Evolutionary conservation across 108 stramenopile genomes (phyloP).

Genomic region (Bacterosira constricta): DNA sequence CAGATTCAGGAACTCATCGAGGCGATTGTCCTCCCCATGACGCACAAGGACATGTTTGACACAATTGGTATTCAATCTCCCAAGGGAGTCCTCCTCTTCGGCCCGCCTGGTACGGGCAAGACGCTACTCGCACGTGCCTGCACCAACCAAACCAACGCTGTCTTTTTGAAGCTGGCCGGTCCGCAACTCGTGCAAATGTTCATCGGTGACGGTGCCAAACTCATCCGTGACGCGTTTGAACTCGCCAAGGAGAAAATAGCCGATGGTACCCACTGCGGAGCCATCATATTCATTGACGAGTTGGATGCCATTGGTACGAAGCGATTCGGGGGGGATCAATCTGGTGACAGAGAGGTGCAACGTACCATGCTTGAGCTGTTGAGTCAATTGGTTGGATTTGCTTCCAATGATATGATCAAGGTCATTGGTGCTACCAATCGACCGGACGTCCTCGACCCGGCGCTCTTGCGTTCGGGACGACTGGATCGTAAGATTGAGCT

Average conservation of each 20-base stretch:
- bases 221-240: slow-evolving; percentile 99
- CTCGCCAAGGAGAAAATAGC: slow-evolving; percentile 95
- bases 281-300: slow-evolving; percentile 99
- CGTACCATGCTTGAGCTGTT: slow-evolving; percentile 99
- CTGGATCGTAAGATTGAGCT: slow-evolving; percentile 99
- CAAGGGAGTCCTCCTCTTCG: slow-evolving; percentile 97
- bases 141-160: slow-evolving; percentile 98
- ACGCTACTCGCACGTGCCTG: slow-evolving; percentile 98
- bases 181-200: slow-evolving; percentile 99
- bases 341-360: slow-evolving; percentile 98
- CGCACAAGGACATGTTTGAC: slow-evolving; percentile 98
- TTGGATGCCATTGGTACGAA: slow-evolving; percentile 99
- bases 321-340: slow-evolving; percentile 98
- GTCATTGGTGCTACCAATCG: slow-evolving; percentile 99
- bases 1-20: slow-evolving; percentile 99
- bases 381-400: slow-evolving; percentile 98
- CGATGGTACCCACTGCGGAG: slow-evolving; percentile 71
- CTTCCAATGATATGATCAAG: slow-evolving; percentile 98
- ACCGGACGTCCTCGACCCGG: slow-evolving; percentile 98
- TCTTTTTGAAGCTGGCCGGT: slow-evolving; percentile 98
- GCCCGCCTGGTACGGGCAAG: slow-evolving; percentile 99
- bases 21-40: slow-evolving; percentile 99
- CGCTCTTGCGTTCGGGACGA: slow-evolving; percentile 94
- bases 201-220: slow-evolving; percentile 99
- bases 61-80: slow-evolving; percentile 98